Percentiles rank a stretch among this genome's conserved stretches.
Evolutionary conservation across 2,329 filamentous ascomycete genomes (phyloP).

Genomic region (Thielaviopsis musarum): DNA sequence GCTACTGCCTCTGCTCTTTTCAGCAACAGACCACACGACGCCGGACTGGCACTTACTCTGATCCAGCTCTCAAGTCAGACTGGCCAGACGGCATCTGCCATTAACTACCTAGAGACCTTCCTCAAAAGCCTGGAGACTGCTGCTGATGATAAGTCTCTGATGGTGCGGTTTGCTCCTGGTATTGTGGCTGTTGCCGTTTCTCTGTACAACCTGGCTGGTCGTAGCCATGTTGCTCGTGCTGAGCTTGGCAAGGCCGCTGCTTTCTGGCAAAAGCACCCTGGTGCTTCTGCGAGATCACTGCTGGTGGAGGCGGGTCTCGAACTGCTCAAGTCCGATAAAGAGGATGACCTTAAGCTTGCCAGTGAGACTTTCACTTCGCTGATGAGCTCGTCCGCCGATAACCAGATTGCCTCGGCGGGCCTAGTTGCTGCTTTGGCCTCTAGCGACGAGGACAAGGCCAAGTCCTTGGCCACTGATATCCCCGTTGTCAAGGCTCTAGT

Average conservation of each 20-base stretch:
- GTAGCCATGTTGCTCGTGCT: constrained; percentile 50
- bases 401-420: constrained; percentile 59
- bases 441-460: constrained; percentile 36
- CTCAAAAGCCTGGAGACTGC: constrained; percentile 53
- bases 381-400: constrained; percentile 44
- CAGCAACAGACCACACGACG: constrained; percentile 23
- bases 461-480: constrained; percentile 37
- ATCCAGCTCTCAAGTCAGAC: constrained; percentile 64
- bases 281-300: constrained; percentile 37
- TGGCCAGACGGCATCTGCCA: constrained; percentile 56
- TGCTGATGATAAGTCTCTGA: constrained; percentile 36
- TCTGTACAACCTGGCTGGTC: constrained; percentile 60
- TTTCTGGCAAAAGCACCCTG: constrained; percentile 55
- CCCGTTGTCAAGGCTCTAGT: constrained; percentile 46
- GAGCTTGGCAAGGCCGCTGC: constrained; percentile 65
- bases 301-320: constrained; percentile 69
- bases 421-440: constrained; percentile 70
- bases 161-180: constrained; percentile 69
- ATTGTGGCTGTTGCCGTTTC: constrained; percentile 66
- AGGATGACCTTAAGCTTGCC: constrained; percentile 51
- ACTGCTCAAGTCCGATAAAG: constrained; percentile 57
- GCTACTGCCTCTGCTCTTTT: constrained; percentile 8
- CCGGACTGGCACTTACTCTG: constrained; percentile 64
- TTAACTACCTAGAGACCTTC: constrained; percentile 59
- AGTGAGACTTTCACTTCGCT: constrained; percentile 65